Percentiles rank a stretch among this genome's conserved stretches.
Conservation (phyloP, 352 stramenopile species). For the Globisporangium mamillatum region DNA sequence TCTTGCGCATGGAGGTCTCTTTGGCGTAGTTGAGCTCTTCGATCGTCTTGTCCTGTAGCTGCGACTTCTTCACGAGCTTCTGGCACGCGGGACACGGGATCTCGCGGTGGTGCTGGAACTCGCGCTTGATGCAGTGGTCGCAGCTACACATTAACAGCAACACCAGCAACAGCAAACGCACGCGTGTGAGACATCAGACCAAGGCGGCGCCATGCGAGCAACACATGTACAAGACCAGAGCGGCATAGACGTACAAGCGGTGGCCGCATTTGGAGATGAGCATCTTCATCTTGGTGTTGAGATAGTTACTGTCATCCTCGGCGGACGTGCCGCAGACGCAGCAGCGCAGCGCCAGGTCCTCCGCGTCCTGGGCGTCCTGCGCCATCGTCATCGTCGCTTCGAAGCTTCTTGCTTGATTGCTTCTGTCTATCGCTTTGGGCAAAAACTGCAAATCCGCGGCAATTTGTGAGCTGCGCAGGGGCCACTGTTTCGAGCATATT, state of each 20-base stretch:
- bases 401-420: not conserved
- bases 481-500: constrained; percentile 1
- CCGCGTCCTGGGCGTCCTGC: constrained; percentile 35
- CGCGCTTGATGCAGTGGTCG: constrained; percentile 83
- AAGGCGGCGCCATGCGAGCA: not conserved
- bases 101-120: constrained; percentile 87
- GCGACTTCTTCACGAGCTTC: constrained; percentile 87
- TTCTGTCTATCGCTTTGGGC: not conserved
- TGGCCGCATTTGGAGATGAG: constrained; percentile 90
- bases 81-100: constrained; percentile 78
- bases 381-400: constrained; percentile 26
- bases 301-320: constrained; percentile 86
- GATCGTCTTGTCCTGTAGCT: constrained; percentile 87
- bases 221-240: not conserved
- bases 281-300: constrained; percentile 92
- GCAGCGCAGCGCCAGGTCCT: constrained; percentile 80
- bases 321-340: constrained; percentile 85
- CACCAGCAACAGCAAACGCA: not conserved
- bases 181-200: not conserved
- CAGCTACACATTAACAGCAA: constrained; percentile 39
- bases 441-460: not conserved
- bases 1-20: constrained; percentile 84
- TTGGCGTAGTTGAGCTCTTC: constrained; percentile 88
- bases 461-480: not conserved
- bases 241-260: constrained; percentile 66